Conservation (phyloP, 2,329 filamentous ascomycete species). For the Botrytis porri region DNA sequence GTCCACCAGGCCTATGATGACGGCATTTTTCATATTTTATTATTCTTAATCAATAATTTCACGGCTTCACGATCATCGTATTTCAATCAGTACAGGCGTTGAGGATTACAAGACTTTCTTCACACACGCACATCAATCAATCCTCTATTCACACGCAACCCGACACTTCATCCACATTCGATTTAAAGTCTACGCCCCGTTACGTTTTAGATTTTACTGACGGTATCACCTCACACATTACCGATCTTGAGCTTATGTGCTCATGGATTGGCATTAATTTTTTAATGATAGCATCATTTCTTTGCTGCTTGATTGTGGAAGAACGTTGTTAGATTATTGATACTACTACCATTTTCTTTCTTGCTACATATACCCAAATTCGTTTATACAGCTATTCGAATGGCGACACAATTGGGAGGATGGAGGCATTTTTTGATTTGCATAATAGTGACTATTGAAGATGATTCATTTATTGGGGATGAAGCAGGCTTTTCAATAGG, state of each 20-base stretch:
- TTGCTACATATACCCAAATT: conserved; percentile 38
- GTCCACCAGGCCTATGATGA: conserved; percentile 32
- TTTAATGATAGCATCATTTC: conserved; percentile 24
- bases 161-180: conserved; percentile 17
- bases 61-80: conserved; percentile 37
- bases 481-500: conserved; percentile 14
- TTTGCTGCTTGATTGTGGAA: conserved; percentile 17
- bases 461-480: neutral
- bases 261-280: conserved; percentile 28
- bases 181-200: conserved; percentile 26
- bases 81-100: conserved; percentile 33
- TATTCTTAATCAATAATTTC: conserved; percentile 22
- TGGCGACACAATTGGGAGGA: conserved; percentile 12
- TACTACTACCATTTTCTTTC: conserved; percentile 22
- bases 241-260: conserved; percentile 28
- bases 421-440: conserved; percentile 8
- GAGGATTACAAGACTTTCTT: conserved; percentile 20
- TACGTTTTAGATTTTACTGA: conserved; percentile 32
- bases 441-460: conserved; percentile 15
- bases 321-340: conserved; percentile 20
- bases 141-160: conserved; percentile 5
- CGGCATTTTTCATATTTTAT: neutral
- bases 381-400: conserved; percentile 30
- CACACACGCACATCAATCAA: conserved; percentile 6
- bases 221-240: conserved; percentile 22